phyloP scores from a whole-genome alignment of 2,329 filamentous ascomycete genomes.

The Xylaria multiplex region DNA sequence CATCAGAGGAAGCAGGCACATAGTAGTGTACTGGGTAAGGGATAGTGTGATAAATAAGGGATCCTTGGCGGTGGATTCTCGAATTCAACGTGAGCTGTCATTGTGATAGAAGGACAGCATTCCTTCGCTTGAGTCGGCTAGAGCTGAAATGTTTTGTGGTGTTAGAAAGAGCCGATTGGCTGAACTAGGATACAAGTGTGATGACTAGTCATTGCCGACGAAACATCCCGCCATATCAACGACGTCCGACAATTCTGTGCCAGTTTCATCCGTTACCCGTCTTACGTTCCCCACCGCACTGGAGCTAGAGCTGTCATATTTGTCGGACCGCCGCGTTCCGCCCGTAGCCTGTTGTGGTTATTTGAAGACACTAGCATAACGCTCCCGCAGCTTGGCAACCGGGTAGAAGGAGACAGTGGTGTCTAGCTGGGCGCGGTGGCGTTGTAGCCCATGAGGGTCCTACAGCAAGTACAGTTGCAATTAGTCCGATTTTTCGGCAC shows the following conservation, averaged over 20 bases:
- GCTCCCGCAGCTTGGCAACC: slow-evolving; percentile 27
- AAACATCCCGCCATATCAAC: slow-evolving; percentile 16
- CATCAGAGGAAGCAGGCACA: neutral
- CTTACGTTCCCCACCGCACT: slow-evolving; percentile 26
- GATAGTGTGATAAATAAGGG: slow-evolving; percentile 1
- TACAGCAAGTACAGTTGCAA: neutral
- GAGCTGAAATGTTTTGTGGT: neutral
- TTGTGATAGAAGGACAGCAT: slow-evolving; percentile 3
- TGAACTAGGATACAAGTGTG: slow-evolving; percentile 1
- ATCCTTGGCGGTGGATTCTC: slow-evolving; percentile 1
- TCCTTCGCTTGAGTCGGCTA: slow-evolving; percentile 23
- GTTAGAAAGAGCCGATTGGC: slow-evolving; percentile 28
- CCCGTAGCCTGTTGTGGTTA: slow-evolving; percentile 23
- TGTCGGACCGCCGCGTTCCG: slow-evolving; percentile 33
- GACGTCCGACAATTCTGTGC: slow-evolving; percentile 18
- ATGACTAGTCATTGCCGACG: slow-evolving; percentile 23
- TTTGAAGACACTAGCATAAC: slow-evolving; percentile 22
- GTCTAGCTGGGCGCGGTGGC: slow-evolving; percentile 3
- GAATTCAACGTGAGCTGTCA: slow-evolving; percentile 1
- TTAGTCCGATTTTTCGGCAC: neutral
- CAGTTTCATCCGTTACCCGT: slow-evolving; percentile 15
- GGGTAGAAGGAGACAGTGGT: slow-evolving; percentile 12
- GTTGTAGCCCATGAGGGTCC: slow-evolving; percentile 2
- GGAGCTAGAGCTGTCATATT: slow-evolving; percentile 27
- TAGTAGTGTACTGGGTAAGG: neutral